Evolutionary conservation across 805 yeast genomes (phyloP), one percentile per base, ranked within the genome.

Genomic region (Saturnispora dispora): DNA sequence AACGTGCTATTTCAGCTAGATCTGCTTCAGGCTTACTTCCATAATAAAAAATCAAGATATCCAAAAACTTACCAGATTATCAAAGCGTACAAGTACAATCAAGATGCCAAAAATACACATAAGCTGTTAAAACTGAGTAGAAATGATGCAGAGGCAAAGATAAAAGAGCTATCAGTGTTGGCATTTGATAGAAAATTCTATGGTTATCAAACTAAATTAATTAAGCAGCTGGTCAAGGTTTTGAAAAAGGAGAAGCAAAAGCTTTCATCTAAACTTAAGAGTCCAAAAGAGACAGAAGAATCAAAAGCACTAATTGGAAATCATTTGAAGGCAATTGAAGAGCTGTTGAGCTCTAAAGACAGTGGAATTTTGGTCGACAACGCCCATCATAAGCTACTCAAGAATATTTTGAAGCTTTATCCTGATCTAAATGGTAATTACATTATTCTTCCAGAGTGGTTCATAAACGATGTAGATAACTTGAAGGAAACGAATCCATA

Each of bases 1-100:
- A 75, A 73, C 53, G 63, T 65, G 35, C 55, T 73, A 43, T 78
- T 82, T 79, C 75, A 74, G 57, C 64, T 82, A 44, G 87, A 82
- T 58, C 62, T 80, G 25, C 64, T 82, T 36, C 85, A 82, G 57
- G 69, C 71, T 37, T 74, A 75, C 58, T 78, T 69, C 64, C 60
- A 71, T 30, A 60, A 67, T 5, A 57, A 67, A 25, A 76, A 79
- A 1, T 76, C 82, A 1, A 66, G 85, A 52, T 79, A 70, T 59
- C 67, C 72, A 1, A 71, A 72, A 46, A 79, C 85, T 3, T 74
- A 68, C 55, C 71, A 67, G 56, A 64, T 78, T 47, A 62, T 75
- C 39, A 62, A 63, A 36, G 76, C 83, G 1, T 74, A 74, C 57
- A 72, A 57, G 30, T 53, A 51, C 39, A 50, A 45, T 13, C 18